Conservation (phyloP, 257 asterid genomes). For the Lantana camara region DNA sequence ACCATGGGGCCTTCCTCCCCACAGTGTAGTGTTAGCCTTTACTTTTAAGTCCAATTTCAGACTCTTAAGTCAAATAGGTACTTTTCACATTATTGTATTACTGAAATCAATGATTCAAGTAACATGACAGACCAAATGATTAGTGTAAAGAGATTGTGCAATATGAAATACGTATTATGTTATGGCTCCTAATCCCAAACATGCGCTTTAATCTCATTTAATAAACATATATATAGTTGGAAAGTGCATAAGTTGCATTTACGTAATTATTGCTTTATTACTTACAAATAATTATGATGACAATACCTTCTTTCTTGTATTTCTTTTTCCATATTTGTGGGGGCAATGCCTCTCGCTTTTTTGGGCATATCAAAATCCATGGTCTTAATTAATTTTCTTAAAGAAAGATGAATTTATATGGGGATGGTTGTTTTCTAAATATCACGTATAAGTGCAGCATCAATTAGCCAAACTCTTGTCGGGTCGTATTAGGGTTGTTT, state of each 20-base stretch:
- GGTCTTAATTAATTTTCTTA: no score
- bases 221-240: slow-evolving; percentile 27
- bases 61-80: slow-evolving; percentile 47
- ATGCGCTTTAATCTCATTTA: slow-evolving; percentile 42
- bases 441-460: no score
- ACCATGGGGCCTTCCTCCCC: slow-evolving; percentile 60
- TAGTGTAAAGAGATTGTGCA: slow-evolving; percentile 47
- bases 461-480: no score
- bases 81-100: slow-evolving; percentile 34
- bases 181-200: slow-evolving; percentile 59
- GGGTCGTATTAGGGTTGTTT: no score
- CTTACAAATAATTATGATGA: slow-evolving; percentile 14
- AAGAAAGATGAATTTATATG: no score
- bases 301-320: no score
- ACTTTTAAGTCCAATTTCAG: slow-evolving; percentile 43
- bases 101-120: slow-evolving; percentile 67
- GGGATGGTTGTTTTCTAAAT: no score
- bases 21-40: slow-evolving; percentile 55
- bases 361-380: no score
- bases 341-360: slow-evolving; percentile 26
- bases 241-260: slow-evolving; percentile 35
- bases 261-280: slow-evolving; percentile 16
- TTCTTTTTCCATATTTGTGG: slow-evolving; percentile 35
- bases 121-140: slow-evolving; percentile 76
- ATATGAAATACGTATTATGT: slow-evolving; percentile 35